Evolutionary conservation across 768 basidiomycete species (phyloP).

Genomic region (Botryobasidium botryosum): DNA sequence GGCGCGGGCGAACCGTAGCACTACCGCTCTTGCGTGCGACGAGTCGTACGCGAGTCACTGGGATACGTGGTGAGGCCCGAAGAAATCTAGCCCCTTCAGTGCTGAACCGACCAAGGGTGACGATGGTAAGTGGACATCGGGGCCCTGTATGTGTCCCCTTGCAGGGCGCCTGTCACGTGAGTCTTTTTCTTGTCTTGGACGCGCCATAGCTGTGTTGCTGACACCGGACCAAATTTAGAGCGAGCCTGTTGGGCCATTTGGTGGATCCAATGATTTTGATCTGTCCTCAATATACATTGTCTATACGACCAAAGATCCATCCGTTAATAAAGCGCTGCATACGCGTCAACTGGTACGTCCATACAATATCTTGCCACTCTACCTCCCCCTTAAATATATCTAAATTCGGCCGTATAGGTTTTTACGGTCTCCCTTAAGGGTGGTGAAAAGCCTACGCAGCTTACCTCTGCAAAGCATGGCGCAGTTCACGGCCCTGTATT

Average conservation of each 20-base stretch:
- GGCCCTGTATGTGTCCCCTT: constrained; percentile 41
- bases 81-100: constrained; percentile 54
- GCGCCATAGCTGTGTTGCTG: constrained; percentile 1
- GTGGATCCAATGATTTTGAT: constrained; percentile 11
- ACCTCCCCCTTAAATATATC: not conserved
- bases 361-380: not conserved
- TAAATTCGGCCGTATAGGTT: constrained; percentile 1
- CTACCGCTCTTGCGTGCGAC: constrained; percentile 57
- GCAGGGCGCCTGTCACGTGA: constrained; percentile 52
- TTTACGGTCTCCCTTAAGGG: constrained; percentile 6
- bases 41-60: constrained; percentile 55
- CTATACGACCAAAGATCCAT: constrained; percentile 75
- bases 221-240: constrained; percentile 4
- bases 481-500: constrained; percentile 7
- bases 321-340: constrained; percentile 61
- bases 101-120: constrained; percentile 35
- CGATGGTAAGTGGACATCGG: constrained; percentile 37
- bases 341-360: constrained; percentile 76
- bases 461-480: constrained; percentile 11
- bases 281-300: constrained; percentile 32
- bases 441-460: constrained; percentile 1
- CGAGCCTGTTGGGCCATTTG: constrained; percentile 11
- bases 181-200: constrained; percentile 15
- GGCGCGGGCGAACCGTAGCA: constrained; percentile 54
- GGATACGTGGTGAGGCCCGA: constrained; percentile 58